A percentile compares a stretch with the other conserved stretches of the same genome.
Conservation (phyloP, 1,284 basidiomycete genomes). For the Golubevia pallescens region DNA sequence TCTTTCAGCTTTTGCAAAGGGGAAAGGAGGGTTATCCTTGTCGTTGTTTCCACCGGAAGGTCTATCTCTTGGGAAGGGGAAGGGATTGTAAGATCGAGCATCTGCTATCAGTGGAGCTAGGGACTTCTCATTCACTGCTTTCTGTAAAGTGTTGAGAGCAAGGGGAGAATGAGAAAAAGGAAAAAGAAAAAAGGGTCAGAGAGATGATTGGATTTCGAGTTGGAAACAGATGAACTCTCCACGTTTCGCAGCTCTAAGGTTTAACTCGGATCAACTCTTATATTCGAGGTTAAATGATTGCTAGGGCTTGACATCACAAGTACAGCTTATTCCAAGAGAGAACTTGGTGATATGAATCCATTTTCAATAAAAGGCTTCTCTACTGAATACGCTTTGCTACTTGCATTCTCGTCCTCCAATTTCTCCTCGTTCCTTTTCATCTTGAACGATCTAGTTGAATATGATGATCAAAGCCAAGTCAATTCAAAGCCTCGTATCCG, state of each 20-base stretch:
- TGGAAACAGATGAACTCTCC: no score
- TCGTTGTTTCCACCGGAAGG: conserved; percentile 8
- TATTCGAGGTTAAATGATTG: no score
- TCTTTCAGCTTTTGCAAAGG: conserved; percentile 31
- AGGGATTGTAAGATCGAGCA: conserved; percentile 69
- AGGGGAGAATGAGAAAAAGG: conserved; percentile 1
- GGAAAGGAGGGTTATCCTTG: conserved; percentile 41
- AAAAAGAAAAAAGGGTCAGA: conserved; percentile 5
- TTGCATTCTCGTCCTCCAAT: no score
- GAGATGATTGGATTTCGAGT: not conserved
- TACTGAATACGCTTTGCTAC: no score
- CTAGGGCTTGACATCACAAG: not conserved
- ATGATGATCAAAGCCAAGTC: not conserved
- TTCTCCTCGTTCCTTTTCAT: no score
- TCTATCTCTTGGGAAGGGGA: conserved; percentile 45
- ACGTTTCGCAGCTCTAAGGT: no score
- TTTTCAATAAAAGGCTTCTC: no score
- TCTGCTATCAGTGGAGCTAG: conserved; percentile 78
- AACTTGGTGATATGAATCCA: conserved; percentile 18
- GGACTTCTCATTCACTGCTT: conserved; percentile 79
- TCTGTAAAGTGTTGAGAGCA: conserved; percentile 67
- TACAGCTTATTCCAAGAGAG: not conserved
- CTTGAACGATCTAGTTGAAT: no score
- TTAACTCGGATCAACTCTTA: no score
- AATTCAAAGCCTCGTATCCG: not conserved